Base-by-base conservation (phyloP, 768 basidiomycete species). In the Lactarius akahatsu region DNA sequence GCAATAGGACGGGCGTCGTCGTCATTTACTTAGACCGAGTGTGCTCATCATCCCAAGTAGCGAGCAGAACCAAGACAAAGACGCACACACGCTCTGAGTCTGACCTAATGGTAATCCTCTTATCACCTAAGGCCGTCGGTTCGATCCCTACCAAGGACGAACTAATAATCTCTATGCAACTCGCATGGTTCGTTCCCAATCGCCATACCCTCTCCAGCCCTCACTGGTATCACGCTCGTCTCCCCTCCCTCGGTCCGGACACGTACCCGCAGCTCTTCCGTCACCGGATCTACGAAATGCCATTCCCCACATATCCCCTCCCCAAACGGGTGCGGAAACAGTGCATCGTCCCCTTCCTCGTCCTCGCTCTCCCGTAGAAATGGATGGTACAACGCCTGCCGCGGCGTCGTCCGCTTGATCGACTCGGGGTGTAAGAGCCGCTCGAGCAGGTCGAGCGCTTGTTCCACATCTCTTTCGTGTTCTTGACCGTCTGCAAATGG, bases 401-500 rank as follows among this genome's bases (percentile, higher is more conserved):
- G 81, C 3, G 96, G 92, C 4, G 92, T 94, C 63, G 88, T 83
- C 26, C 96, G 85, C 61, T 84, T 86, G 26, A 86, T 88, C 8
- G 88, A 86, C 73, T 95, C 92, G 1, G 91, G 86, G 47, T 90
- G 82, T 73, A 99, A 81, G 23, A 93, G 77, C 60, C 80, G 77
- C 65, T 88, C 87, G 41, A 95, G 82, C 15, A 99, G 81, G 72
- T 90, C 87, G 52, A 98, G 81, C 1, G 90, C 93, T 34, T 78
- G 70, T 63, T 85, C 86, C 58, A 96, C 77, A 40, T 89, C 86
- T 20, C 75, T 74, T 45, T 77, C 77, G 67, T 89, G 85, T 16
- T 73, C 74, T 63, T 80, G 78, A 26, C 78, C 56, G 26, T 76
- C 75, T 40, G 76, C 72, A 3, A 76, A 76, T 38, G 74, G 66